Base-by-base conservation (phyloP, 805 yeast species). In the Metschnikowia lunata region DNA sequence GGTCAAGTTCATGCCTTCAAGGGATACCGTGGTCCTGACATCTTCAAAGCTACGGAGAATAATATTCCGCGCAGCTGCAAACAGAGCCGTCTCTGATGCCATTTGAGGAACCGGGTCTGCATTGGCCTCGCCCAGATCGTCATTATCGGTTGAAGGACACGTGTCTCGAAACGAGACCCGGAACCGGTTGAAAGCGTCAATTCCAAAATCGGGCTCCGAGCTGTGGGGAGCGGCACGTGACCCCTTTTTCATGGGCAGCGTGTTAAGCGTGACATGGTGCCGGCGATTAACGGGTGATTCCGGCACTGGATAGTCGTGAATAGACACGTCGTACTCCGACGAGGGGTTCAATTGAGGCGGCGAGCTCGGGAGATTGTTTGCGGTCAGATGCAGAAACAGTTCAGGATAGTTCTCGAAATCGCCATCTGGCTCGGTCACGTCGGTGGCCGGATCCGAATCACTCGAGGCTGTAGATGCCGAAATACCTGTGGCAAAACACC, bases 31-130 rank as follows among this genome's bases (percentile, higher is more conserved):
- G 1, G 78, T 67, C 8, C 57, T 49, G 6, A 71, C 69, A 35
- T 74, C 69, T 48, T 78, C 84, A 47, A 81, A 77, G 3, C 76
- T 64, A 4, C 62, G 57, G 10, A 73, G 61, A 12, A 80, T 70
- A 4, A 68, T 58, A 4, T 66, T 65, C 13, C 74, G 52, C 0
- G 81, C 81, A 6, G 57, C 56, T 8, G 50, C 39, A 30, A 34
- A 40, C 41, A 23, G 46, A n/a, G 32, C 30, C 15, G 6, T 52
- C 4, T 15, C 27, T 4, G 36, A 15, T 13, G 7, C 26, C 9
- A 36, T 6, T 7, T 47, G 34, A 43, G 45, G 52, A 4, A 3
- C n/a, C 31, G 11, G n/a, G 31, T 29, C 31, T 29, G 11, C 31
- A 36, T 42, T 54, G 60, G 42, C 38, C 6, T 32, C 41, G 8